These are phyloP conservation scores for Polychaeton citri DNA, from an alignment of 2,329 filamentous ascomycete genomes.

Conservation along the genomic window DNA sequence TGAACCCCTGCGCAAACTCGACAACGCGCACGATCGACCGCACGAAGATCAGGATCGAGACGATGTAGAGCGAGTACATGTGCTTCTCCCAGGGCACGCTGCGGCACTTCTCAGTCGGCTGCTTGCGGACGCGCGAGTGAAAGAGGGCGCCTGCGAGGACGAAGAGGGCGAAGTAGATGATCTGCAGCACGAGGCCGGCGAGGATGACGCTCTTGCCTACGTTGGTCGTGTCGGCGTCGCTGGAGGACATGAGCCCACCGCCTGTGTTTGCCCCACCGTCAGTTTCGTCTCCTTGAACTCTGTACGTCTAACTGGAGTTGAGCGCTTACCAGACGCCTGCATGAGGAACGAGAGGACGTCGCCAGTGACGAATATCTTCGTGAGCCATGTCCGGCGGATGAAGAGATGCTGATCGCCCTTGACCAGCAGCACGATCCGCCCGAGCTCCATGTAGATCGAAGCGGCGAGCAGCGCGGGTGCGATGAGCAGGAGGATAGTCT, in stretches of 20 bases:
- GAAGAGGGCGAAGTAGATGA: conserved; percentile 39
- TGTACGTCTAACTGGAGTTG: background rate
- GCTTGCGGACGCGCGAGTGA: conserved; percentile 12
- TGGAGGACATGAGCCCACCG: conserved; percentile 26
- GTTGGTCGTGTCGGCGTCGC: conserved; percentile 15
- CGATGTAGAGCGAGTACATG: conserved; percentile 30
- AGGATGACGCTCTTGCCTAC: conserved; percentile 33
- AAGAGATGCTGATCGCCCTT: conserved; percentile 29
- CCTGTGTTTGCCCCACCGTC: too few species aligned
- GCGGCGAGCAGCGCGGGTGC: conserved; percentile 38
- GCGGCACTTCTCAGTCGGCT: conserved; percentile 8
- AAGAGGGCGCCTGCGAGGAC: conserved; percentile 20
- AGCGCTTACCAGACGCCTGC: too few species aligned
- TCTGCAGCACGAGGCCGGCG: conserved; percentile 36
- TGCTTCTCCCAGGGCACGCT: conserved; percentile 24
- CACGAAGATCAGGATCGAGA: conserved; percentile 34
- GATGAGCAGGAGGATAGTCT: conserved; percentile 33
- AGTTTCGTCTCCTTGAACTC: conserved; percentile 1
- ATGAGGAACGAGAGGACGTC: conserved; percentile 37
- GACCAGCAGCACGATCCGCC: conserved; percentile 30
- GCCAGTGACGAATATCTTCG: conserved; percentile 34
- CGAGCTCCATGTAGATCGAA: conserved; percentile 37
- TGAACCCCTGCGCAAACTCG: conserved; percentile 34
- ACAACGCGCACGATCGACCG: conserved; percentile 36
- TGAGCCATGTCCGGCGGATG: conserved; percentile 31